Evolutionary conservation across 192 early-diverging fungal genomes (phyloP).

Genomic region (Coemansia sp.): DNA sequence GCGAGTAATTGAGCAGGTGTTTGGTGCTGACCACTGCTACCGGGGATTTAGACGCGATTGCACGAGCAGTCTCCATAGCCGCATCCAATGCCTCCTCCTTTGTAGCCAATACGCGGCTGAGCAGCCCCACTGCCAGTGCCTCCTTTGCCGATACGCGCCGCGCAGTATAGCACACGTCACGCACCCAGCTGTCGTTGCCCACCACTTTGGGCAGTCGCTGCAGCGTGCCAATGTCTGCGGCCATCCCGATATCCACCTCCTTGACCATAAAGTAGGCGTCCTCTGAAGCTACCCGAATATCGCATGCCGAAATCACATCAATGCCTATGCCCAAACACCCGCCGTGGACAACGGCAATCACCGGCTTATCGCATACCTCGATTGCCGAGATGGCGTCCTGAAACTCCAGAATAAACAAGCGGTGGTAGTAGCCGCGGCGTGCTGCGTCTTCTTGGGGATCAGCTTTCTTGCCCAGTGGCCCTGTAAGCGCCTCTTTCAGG

Average conservation of each 20-base stretch:
- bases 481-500: slow-evolving; percentile 52
- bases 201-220: slow-evolving; percentile 95
- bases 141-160: slow-evolving; percentile 68
- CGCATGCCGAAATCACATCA: slow-evolving; percentile 88
- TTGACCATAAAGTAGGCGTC: slow-evolving; percentile 84
- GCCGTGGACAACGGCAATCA: slow-evolving; percentile 85
- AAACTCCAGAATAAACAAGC: slow-evolving; percentile 46
- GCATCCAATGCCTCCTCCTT: slow-evolving; percentile 22
- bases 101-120: slow-evolving; percentile 53
- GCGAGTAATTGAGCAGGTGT: slow-evolving; percentile 83
- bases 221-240: slow-evolving; percentile 90
- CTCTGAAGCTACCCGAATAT: slow-evolving; percentile 77
- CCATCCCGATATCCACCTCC: slow-evolving; percentile 92
- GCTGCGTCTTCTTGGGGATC: slow-evolving; percentile 25
- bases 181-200: slow-evolving; percentile 85
- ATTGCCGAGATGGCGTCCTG: slow-evolving; percentile 75
- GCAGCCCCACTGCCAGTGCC: slow-evolving; percentile 61
- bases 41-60: slow-evolving; percentile 88
- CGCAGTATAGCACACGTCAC: slow-evolving; percentile 86
- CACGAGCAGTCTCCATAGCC: slow-evolving; percentile 65
- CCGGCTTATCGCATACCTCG: slow-evolving; percentile 82
- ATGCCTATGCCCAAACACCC: slow-evolving; percentile 84
- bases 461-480: slow-evolving; percentile 13
- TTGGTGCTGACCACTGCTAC: slow-evolving; percentile 85
- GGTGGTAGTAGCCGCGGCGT: slow-evolving; percentile 50